These are phyloP conservation scores for Candida khao-thaluensis DNA, from an alignment of 805 yeast species.

Conservation along the genomic window DNA sequence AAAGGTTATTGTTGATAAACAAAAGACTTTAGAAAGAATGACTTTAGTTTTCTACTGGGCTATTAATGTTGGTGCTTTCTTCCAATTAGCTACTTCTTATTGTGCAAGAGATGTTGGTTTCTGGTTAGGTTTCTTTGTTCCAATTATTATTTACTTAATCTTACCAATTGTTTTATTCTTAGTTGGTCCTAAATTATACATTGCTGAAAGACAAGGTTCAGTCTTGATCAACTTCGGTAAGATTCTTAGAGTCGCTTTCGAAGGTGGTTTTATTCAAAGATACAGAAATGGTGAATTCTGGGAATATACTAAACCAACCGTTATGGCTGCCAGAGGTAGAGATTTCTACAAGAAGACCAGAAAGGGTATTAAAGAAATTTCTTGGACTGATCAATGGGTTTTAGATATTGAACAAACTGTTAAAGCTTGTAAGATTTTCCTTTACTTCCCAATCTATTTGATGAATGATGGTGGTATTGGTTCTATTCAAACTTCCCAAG, in stretches of 20 bases:
- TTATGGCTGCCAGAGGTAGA: conserved; percentile 45
- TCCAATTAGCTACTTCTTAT: conserved; percentile 51
- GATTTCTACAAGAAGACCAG: conserved; percentile 33
- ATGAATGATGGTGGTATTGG: conserved; percentile 52
- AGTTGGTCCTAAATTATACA: conserved; percentile 30
- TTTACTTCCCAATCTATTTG: conserved; percentile 38
- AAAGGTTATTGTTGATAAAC: conserved; percentile 56
- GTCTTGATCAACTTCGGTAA: conserved; percentile 44
- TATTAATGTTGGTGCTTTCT: conserved; percentile 55
- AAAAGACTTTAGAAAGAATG: conserved; percentile 42
- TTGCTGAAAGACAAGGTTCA: conserved; percentile 44
- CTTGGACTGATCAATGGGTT: conserved; percentile 49
- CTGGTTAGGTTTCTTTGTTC: conserved; percentile 55
- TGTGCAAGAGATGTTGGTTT: conserved; percentile 52
- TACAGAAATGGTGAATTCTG: conserved; percentile 40
- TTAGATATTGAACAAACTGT: conserved; percentile 45
- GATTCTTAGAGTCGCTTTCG: conserved; percentile 41
- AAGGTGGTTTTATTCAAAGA: conserved; percentile 45
- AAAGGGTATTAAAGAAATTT: conserved; percentile 25
- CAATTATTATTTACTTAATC: conserved; percentile 32
- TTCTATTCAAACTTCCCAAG: conserved; percentile 49
- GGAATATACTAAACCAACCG: conserved; percentile 49
- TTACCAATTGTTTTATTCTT: conserved; percentile 29
- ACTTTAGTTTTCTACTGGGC: conserved; percentile 53
- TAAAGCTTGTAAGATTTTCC: conserved; percentile 45